Conservation (phyloP, 2,329 filamentous ascomycete species). For the Diplocarpon rosae region DNA sequence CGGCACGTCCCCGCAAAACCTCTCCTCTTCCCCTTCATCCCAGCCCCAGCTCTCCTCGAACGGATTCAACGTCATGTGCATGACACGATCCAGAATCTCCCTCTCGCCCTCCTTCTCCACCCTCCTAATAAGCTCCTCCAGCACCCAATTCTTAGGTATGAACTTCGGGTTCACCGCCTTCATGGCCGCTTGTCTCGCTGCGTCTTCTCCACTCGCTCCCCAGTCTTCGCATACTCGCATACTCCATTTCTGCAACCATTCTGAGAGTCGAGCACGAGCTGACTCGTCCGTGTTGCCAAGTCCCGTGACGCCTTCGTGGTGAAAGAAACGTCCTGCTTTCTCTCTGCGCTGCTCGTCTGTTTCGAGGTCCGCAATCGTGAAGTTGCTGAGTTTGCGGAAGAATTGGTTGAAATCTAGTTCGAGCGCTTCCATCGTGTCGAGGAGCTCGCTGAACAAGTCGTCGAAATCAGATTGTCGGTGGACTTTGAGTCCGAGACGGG, state of each 20-base stretch:
- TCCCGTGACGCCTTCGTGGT: constrained; percentile 56
- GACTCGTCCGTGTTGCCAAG: constrained; percentile 47
- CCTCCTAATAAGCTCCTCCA: constrained; percentile 83
- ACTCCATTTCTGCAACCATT: constrained; percentile 77
- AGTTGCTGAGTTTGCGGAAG: constrained; percentile 64
- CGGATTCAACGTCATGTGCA: constrained; percentile 74
- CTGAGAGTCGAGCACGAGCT: constrained; percentile 54
- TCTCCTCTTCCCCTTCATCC: constrained; percentile 64
- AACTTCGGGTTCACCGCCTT: constrained; percentile 87
- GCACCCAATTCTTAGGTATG: constrained; percentile 77
- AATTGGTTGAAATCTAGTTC: constrained; percentile 93
- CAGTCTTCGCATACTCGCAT: constrained; percentile 65
- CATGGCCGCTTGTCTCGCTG: constrained; percentile 61
- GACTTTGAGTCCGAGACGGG: constrained; percentile 63
- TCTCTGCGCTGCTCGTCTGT: constrained; percentile 52
- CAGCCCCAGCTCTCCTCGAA: constrained; percentile 69
- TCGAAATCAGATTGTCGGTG: constrained; percentile 68
- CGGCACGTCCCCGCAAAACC: constrained; percentile 81
- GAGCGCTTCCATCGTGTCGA: constrained; percentile 71
- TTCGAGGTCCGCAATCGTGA: constrained; percentile 52
- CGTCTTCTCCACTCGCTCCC: constrained; percentile 46
- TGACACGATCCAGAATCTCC: constrained; percentile 63
- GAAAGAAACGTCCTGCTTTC: constrained; percentile 68
- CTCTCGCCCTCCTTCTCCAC: constrained; percentile 79
- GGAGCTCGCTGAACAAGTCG: constrained; percentile 64